Evolutionary conservation across 345 rosid genomes (phyloP).

Genomic region (Triadica sebifera): DNA sequence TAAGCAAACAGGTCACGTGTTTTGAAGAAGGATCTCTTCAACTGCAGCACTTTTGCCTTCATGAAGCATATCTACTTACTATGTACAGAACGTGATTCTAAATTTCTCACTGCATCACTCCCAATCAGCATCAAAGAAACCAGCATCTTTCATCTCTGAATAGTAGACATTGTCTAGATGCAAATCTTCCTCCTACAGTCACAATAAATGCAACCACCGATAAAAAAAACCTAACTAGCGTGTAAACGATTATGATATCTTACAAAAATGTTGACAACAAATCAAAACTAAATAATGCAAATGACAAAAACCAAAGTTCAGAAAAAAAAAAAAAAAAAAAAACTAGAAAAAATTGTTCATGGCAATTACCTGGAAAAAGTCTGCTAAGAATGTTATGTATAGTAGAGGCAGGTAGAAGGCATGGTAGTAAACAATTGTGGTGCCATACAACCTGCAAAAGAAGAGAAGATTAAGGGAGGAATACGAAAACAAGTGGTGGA

Average conservation of each 20-base stretch:
- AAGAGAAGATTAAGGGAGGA: neutral
- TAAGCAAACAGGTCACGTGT: neutral
- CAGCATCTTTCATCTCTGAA: constrained; percentile 97
- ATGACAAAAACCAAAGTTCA: neutral
- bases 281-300: neutral
- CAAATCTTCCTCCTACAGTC: constrained; percentile 72
- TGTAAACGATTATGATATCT: neutral
- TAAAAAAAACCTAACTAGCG: neutral
- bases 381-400: constrained; percentile 70
- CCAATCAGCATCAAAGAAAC: constrained; percentile 88
- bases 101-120: constrained; percentile 34
- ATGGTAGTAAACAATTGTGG: constrained; percentile 68
- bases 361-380: constrained; percentile 77
- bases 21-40: neutral
- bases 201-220: constrained; percentile 5
- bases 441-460: constrained; percentile 68
- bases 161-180: constrained; percentile 77
- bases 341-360: neutral
- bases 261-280: neutral
- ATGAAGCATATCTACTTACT: neutral
- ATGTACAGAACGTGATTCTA: constrained; percentile 3
- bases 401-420: constrained; percentile 82
- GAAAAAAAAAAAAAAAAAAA: neutral
- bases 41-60: neutral
- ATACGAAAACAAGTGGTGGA: constrained; percentile 6